Evolutionary conservation across 345 rosid species (phyloP), one percentile per base, ranked within the genome.

Genomic region (Arabis alpina): DNA sequence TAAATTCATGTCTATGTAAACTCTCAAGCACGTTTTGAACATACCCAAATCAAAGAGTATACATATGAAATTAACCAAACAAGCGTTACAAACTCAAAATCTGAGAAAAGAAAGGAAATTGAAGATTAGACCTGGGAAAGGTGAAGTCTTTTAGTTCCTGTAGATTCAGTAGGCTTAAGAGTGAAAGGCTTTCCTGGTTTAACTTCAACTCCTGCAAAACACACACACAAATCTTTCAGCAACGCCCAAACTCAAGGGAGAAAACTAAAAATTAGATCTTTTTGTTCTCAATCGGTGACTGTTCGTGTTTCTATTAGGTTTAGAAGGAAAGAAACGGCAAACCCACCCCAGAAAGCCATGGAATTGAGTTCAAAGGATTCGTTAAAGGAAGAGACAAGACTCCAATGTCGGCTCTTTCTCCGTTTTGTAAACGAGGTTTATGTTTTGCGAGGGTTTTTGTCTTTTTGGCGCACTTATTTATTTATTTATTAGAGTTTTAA

Each of bases 191-290:
- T 80, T 30, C 86, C 88, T 2, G 91, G 84, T 52, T 81, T 88
- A 79, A 88, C 89, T 76, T 85, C 86, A 12, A 78, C 76, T 62
- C 95, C 95, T 87, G 83, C 76, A 79, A 69, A 67, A 3, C n/a
- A n/a, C n/a, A 19, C 23, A 74, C 34, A 67, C 25, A 13, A 60
- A 60, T 14, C 58, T 2, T 49, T 45, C 16, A 49, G 48, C 6
- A 68, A 54, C 42, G n/a, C 53, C 32, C 19, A 54, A 4, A 6
- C 53, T 14, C 25, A 27, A 14, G 11, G 61, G 32, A 28, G 32
- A 28, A 53, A 6, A 36, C n/a, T 5, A 36, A 23, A 23, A 15
- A n/a, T 4, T 19, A 23, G 30, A 11, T 19, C 0, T 67, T 32
- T 13, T 12, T 12, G 3, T 43, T 25, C 8, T 5, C 8, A 66